Conservation (phyloP, 163 green algal species). For the Chlamydomonas reinhardtii region DNA sequence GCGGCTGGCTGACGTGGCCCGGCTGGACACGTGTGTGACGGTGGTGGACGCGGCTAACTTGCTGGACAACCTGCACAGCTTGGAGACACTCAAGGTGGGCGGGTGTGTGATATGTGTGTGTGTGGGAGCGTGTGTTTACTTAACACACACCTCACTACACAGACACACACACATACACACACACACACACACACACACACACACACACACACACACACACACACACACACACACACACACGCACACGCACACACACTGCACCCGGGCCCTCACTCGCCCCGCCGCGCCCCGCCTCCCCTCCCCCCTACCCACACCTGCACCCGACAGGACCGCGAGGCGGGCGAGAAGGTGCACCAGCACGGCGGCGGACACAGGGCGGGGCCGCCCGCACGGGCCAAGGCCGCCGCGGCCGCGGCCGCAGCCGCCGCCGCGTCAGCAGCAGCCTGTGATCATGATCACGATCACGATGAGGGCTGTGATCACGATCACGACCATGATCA, state of each 20-base stretch:
- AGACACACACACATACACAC: no score
- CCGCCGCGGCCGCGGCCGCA: neutral
- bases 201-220: no score
- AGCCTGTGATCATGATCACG: neutral
- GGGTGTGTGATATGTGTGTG: no score
- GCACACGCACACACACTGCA: no score
- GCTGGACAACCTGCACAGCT: conserved; percentile 66
- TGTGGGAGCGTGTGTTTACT: no score
- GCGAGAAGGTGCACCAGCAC: neutral
- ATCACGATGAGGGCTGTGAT: neutral
- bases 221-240: no score
- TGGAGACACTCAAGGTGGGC: conserved; percentile 68
- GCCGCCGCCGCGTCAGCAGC: neutral
- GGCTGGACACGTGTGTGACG: conserved; percentile 86
- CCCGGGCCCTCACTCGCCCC: no score
- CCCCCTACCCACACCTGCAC: neutral
- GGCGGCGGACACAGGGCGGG: neutral
- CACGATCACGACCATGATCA: conserved; percentile 11
- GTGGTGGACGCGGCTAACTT: conserved; percentile 82
- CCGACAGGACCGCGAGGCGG: conserved; percentile 8
- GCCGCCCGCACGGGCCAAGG: neutral
- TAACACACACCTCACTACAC: no score
- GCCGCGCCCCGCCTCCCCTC: neutral
- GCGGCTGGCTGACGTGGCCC: conserved; percentile 70
- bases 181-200: no score